Evolutionary conservation across 768 basidiomycete genomes (phyloP), one percentile per base, ranked within the genome.

Genomic region (Leccinum imitatum): DNA sequence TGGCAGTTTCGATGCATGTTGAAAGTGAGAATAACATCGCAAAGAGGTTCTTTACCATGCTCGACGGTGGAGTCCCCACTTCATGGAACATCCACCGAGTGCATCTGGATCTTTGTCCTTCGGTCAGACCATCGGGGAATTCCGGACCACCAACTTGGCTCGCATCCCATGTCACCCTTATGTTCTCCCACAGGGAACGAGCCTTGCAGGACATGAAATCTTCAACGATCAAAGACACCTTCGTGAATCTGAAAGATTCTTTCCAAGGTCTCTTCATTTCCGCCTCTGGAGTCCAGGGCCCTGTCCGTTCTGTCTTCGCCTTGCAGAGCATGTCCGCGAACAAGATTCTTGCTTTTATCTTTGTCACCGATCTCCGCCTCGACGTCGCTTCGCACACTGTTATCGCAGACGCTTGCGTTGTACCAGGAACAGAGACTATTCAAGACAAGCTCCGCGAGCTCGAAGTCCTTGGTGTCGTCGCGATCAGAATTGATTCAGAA

Each of bases 361-460:
- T 86, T 62, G 64, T 86, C 58, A 74, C 76, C 37, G 67, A 70
- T 27, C 67, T 86, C 47, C 76, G 80, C 5, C 72, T 81, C 33
- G 85, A 87, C 62, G 57, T 82, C 17, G 67, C 74, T 2, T 78
- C 80, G 1, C 79, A 82, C 62, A 84, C 84, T 1, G 53, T 86
- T 3, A 68, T 86, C n/a, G 76, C 75, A 19, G 82, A 86, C 59
- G 78, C 76, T 4, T 84, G 75, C 65, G 74, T 82, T 7, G 68
- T 81, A 3, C 79, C 82, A 1, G 69, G 79, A 25, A 73, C 54
- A 50, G 50, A 3, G 35, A 50, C 44, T 3, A 31, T 66, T 30
- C 58, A 46, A 41, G 41, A 62, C 1, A 55, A 52, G 19, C 39
- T 66, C 14, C 6, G 3, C 6, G 14, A n/a, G 1, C 58, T 57